Percentiles rank a stretch among this genome's conserved stretches.
Conservation (phyloP, 2,329 filamentous ascomycete species). For the Colletotrichum echinochloae region DNA sequence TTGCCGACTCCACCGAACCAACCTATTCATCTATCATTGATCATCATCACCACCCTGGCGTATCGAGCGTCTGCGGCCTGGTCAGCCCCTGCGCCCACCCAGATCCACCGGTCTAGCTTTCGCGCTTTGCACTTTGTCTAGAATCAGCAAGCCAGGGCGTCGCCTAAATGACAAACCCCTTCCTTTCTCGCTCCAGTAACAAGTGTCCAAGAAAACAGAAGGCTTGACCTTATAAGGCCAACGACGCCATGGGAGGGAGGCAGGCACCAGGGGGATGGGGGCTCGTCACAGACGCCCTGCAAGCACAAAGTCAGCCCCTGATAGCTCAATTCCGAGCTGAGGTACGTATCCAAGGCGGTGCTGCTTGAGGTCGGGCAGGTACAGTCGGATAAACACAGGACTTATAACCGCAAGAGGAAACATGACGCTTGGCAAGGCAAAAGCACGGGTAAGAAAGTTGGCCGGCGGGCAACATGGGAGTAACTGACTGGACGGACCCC, state of each 20-base stretch:
- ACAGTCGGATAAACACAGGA: no score
- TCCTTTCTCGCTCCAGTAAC: not conserved
- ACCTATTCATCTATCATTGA: slow-evolving; percentile 6
- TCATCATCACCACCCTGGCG: not conserved
- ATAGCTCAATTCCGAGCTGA: slow-evolving; percentile 4
- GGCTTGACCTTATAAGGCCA: slow-evolving; percentile 13
- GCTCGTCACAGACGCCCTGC: not conserved
- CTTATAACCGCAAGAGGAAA: slow-evolving; percentile 13
- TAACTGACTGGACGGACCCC: not conserved
- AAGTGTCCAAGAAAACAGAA: not conserved
- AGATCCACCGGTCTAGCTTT: not conserved
- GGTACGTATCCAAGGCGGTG: no score
- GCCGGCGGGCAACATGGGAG: not conserved
- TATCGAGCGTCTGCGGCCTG: not conserved
- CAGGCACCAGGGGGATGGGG: not conserved
- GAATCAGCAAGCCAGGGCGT: not conserved
- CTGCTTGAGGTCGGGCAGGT: no score
- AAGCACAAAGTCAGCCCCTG: not conserved
- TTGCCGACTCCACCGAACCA: not conserved
- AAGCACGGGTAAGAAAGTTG: slow-evolving; percentile 4
- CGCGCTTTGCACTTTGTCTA: slow-evolving; percentile 2
- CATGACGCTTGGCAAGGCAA: slow-evolving; percentile 8
- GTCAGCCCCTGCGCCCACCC: not conserved
- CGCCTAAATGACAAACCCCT: not conserved
- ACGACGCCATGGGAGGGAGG: not conserved